Percentiles rank a stretch among this genome's conserved stretches.
Evolutionary conservation across 805 yeast genomes (phyloP).

Genomic region (Saccharomycopsis malanga): DNA sequence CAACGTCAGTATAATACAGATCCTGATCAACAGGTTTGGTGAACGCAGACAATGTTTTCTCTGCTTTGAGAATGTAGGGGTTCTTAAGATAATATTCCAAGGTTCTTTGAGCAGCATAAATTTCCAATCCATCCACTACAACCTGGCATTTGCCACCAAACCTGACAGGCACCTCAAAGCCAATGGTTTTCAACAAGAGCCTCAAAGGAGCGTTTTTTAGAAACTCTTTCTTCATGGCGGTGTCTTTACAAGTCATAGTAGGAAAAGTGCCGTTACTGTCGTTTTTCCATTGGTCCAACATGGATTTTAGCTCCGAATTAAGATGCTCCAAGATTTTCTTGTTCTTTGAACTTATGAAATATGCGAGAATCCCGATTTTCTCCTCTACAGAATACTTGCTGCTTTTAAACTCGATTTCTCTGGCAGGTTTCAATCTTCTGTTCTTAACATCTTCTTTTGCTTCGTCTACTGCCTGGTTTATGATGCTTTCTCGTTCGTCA

Average conservation of each 20-base stretch:
- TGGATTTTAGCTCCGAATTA: too few species aligned
- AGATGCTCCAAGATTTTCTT: too few species aligned
- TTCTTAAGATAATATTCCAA: too few species aligned
- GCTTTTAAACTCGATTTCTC: slow-evolving; percentile 26
- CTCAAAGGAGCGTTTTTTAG: slow-evolving; percentile 44
- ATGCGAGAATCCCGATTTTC: slow-evolving; percentile 43
- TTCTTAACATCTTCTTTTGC: slow-evolving; percentile 6
- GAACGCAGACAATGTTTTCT: too few species aligned
- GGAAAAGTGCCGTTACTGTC: too few species aligned
- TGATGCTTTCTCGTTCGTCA: slow-evolving; percentile 1
- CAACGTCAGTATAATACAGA: slow-evolving; percentile 30
- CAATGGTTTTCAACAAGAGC: slow-evolving; percentile 39
- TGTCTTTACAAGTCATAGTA: too few species aligned
- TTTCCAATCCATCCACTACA: too few species aligned
- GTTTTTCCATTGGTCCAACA: too few species aligned
- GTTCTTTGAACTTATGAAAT: slow-evolving; percentile 39
- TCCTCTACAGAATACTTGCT: background rate
- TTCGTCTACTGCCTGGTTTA: background rate
- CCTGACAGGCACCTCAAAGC: slow-evolving; percentile 38
- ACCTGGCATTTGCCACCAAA: too few species aligned
- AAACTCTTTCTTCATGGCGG: slow-evolving; percentile 28
- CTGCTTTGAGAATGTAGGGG: too few species aligned
- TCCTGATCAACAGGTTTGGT: slow-evolving; percentile 19
- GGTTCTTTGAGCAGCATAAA: too few species aligned
- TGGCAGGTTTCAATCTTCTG: too few species aligned